Evolutionary conservation across 306 rosid species (phyloP), one percentile per base, ranked within the genome.

Genomic region (Purshia tridentata): DNA sequence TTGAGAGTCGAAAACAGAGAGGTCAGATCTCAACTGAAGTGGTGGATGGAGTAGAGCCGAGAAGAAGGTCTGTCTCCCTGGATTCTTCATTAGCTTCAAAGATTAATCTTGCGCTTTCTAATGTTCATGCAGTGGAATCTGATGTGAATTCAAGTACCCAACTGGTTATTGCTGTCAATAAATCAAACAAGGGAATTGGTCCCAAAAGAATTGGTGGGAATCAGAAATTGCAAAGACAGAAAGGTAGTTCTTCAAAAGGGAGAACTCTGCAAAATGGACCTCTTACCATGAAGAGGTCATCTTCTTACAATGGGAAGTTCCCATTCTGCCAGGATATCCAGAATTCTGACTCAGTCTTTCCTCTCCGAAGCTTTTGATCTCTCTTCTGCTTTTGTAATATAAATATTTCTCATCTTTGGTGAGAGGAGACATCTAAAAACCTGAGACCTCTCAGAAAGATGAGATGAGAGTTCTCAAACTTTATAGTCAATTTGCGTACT

Each of bases 21-120:
- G 40, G 63, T 76, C 79, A 70, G 39, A 66, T 46, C 16, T 58
- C 69, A 40, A 58, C 18, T 20, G 76, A 67, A 4, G 79, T 60
- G 20, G 42, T 23, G 13, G 62, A 64, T 6, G 51, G 5, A 8
- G 39, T 66, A 45, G 79, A 70, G 53, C 72, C 85, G 6, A 54
- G 83, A 54, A 77, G 85, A 58, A 86, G 97, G 78, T 92, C 98
- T 0, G 76, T 86, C 67, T 92, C 98, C 18, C 16, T 90, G 78
- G 95, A 88, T 78, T 84, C 83, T 23, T 51, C 74, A 10, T 85
- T 85, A 10, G 87, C 76, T 73, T 83, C 72, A 48, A 62, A 77
- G 77, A 86, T 86, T 71, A 74, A 65, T 76, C 65, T 65, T 51
- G 65, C 76, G 47, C 20, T 77, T 46, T 78, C 80, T 10, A 70